Evolutionary conservation across 2,329 filamentous ascomycete genomes (phyloP), one percentile per base, ranked within the genome.

Genomic region (Paraconiothyrium sp.): DNA sequence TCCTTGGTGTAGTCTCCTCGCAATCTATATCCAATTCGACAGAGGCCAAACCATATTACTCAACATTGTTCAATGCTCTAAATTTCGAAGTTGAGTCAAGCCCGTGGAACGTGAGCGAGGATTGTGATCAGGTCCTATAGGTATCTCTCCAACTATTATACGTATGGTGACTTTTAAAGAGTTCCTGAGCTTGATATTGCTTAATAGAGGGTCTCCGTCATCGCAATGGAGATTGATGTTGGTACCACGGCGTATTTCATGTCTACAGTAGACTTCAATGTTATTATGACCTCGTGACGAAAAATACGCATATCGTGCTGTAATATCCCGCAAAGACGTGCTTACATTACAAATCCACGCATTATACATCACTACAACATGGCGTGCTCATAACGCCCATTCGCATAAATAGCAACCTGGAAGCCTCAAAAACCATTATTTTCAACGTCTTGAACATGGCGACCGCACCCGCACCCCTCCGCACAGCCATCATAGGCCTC

Each of bases 401-500:
- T 39, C 16, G 32, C 49, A 39, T 14, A 8, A 24, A 34, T 39
- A 3, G 16, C 6, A 14, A 9, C 14, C 13, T 14, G 39, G 2
- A 20, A 20, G 5, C 49, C 16, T 52, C 9, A 22, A 1, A 14
- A n/a, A 8, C 3, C 22, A 32, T 32, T 13, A 20, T 5, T 34
- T 4, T 3, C 16, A 8, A 41, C 16, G 7, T 30, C 20, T 20
- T n/a, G 2, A 49, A 35, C 27, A 57, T 57, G 54, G 9, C 52
- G 5, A 11, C 51, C 20, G 22, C 39, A 8, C 43, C 27, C 11
- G 16, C 44, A 52, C 71, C 69, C 13, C 66, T 72, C 49, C 69
- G 71, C 50, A 60, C 70, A 27, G 72, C 63, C 39, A 48, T 74
- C 41, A 74, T 73, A 34, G 71, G 72, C 58, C 72, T 74, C 59